Percentiles rank a stretch among this genome's conserved stretches.
Evolutionary conservation across 495 filamentous ascomycete species (phyloP).

Genomic region (Evansstolkia leycettana): DNA sequence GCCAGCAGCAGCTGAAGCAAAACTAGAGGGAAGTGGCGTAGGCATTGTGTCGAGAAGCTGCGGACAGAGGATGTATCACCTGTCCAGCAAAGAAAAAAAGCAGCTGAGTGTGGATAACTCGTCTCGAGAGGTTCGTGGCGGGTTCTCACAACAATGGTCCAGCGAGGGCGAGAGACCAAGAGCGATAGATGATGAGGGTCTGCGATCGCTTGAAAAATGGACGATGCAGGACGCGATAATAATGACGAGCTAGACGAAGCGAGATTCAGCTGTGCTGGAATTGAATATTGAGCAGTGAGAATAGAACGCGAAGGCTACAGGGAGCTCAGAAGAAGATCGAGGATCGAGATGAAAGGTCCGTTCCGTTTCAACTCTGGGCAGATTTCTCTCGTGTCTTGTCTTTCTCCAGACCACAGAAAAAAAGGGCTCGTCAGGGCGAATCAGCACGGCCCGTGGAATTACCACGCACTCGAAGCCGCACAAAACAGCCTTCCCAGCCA

Average conservation of each 20-base stretch:
- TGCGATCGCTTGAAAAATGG: background rate
- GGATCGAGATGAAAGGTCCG: background rate
- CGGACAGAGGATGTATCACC: background rate
- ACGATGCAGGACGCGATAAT: background rate
- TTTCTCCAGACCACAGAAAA: no score
- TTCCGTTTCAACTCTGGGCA: no score
- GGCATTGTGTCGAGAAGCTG: conserved; percentile 42
- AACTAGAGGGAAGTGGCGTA: conserved; percentile 68
- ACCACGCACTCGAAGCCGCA: no score
- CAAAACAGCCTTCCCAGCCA: no score
- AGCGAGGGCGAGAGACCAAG: background rate
- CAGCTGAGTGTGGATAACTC: background rate
- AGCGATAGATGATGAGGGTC: background rate
- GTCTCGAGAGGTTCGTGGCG: background rate
- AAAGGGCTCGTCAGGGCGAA: no score
- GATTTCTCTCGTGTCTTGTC: no score
- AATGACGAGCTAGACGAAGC: background rate
- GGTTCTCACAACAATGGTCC: no score
- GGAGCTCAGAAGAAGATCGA: conserved; percentile 16
- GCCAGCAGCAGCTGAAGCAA: conserved; percentile 71
- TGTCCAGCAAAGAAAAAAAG: background rate
- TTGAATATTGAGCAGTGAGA: no score
- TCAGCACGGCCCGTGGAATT: no score
- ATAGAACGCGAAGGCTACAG: no score
- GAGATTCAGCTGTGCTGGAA: conserved; percentile 1